These are phyloP conservation scores for Echites panduratus DNA, from an alignment of 257 asterid genomes.

Conservation along the genomic window DNA sequence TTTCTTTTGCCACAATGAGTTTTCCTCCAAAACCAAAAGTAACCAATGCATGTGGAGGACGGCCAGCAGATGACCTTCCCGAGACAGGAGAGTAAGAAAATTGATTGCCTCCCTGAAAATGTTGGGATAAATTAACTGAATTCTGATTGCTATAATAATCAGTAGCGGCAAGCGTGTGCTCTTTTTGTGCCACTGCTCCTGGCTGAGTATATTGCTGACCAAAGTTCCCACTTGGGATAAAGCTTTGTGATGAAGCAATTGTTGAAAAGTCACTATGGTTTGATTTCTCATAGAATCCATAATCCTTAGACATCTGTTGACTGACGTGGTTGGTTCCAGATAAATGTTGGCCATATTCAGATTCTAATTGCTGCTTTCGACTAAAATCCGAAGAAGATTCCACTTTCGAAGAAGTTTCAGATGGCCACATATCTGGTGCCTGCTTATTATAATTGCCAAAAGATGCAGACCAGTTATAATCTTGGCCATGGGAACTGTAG, in stretches of 20 bases:
- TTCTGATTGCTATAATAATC: conserved; percentile 43
- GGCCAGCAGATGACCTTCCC: conserved; percentile 84
- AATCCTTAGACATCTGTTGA: conserved; percentile 33
- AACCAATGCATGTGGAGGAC: conserved; percentile 94
- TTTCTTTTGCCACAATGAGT: conserved; percentile 68
- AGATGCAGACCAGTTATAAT: conserved; percentile 45
- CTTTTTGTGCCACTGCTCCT: conserved; percentile 36
- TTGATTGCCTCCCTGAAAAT: conserved; percentile 45
- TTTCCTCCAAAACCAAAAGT: conserved; percentile 97
- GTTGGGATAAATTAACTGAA: conserved; percentile 44
- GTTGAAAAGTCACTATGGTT: conserved; percentile 35
- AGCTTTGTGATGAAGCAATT: conserved; percentile 32
- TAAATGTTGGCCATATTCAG: conserved; percentile 31
- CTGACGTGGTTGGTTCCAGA: conserved; percentile 29
- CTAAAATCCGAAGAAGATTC: conserved; percentile 33
- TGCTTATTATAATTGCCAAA: conserved; percentile 36
- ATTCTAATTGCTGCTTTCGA: conserved; percentile 36
- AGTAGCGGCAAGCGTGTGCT: conserved; percentile 36
- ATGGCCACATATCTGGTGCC: conserved; percentile 39
- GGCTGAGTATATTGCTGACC: conserved; percentile 46
- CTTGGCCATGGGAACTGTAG: conserved; percentile 34
- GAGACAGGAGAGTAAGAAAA: conserved; percentile 44
- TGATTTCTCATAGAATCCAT: conserved; percentile 37
- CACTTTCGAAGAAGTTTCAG: conserved; percentile 29
- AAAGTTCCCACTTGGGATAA: conserved; percentile 35